Evolutionary conservation across 192 early-diverging fungal genomes (phyloP), one percentile per base, ranked within the genome.

Genomic region (Dispira parvispora): DNA sequence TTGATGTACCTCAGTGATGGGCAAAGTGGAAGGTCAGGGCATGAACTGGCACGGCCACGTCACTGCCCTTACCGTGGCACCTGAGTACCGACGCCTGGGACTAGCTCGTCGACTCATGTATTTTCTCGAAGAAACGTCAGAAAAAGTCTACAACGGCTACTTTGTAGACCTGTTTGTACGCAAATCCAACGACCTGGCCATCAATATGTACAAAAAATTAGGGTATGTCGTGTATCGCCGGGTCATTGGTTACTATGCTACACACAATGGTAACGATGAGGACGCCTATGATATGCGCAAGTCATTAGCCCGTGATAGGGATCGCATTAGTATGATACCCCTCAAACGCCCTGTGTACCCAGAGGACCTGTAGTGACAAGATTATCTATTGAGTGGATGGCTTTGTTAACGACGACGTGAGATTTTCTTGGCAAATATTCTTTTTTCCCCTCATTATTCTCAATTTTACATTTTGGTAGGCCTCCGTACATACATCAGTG

Each of bases 151-250:
- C 64, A 70, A 88, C 68, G 80, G 85, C 3, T 94, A 86, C 65
- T 94, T 92, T 79, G 94, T 99, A 3, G 96, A 99, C 78, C 74
- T 99, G 57, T 99, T 95, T 74, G 96, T 99, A 11, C 74, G 96
- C 6, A 71, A 78, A n/a, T 93, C 92, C 3, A 99, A 99, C 72
- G 68, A 77, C 14, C 84, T 94, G 16, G 96, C 96, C 0, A 86
- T 96, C 14, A 73, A 71, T 25, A 94, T 99, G 92, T 99, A 99
- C 69, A 82, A 85, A 52, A 80, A 78, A 58, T 82, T 99, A 63
- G 94, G 94, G 27, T 99, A 99, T 68, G 81, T 83, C 11, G 82
- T 96, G 20, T 96, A 91, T 73, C 70, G 94, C 28, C 78, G 86
- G 27, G 94, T 99, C 25, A 67, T 84, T 45, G 83, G 81, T 38